Conservation (phyloP, 257 asterid species). For the Solanum ossicruentum region DNA sequence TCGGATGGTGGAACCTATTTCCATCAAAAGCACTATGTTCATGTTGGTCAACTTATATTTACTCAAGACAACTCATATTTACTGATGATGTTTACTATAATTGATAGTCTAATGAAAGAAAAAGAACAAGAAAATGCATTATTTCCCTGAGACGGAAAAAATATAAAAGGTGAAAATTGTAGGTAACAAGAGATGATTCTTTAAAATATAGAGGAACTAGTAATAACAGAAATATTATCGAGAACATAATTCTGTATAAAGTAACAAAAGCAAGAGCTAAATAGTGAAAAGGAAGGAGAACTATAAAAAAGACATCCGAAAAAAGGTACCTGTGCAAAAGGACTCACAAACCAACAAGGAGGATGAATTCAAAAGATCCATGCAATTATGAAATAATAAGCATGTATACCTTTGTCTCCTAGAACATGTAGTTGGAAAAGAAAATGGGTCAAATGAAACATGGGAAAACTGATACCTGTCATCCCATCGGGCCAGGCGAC, state of each 20-base stretch:
- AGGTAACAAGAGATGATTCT: background rate
- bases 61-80: background rate
- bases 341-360: background rate
- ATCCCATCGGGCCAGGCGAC: conserved; percentile 97
- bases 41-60: background rate
- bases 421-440: background rate
- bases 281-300: background rate
- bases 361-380: background rate
- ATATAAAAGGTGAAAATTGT: background rate
- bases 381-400: background rate
- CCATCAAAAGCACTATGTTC: background rate
- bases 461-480: conserved; percentile 43
- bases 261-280: background rate
- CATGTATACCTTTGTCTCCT: background rate
- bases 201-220: background rate
- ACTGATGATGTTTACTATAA: background rate
- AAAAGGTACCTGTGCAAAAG: background rate
- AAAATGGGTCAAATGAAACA: background rate
- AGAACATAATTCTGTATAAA: background rate
- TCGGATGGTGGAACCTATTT: background rate
- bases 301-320: background rate
- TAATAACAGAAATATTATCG: background rate
- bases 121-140: background rate
- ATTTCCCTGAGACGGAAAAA: background rate
- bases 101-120: background rate